phyloP scores from a whole-genome alignment of 305 asterid genomes.

The Fraxinus xanthoxyloides region DNA sequence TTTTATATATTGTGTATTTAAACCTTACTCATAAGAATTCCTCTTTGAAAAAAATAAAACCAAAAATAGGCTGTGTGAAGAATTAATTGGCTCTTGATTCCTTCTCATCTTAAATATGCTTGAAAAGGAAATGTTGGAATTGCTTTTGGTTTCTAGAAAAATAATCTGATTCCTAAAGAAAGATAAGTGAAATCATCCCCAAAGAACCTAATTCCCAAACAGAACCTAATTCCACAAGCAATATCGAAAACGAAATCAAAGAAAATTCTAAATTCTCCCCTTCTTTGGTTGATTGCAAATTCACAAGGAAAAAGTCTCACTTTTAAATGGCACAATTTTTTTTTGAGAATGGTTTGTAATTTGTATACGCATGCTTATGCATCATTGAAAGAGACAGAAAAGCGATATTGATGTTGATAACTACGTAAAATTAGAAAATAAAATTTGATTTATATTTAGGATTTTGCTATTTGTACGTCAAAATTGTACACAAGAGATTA shows the following conservation, averaged over 20 bases:
- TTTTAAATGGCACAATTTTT: neutral
- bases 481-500: too few relatives aligned
- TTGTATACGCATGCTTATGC: neutral
- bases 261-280: neutral
- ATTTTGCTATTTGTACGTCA: too few relatives aligned
- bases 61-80: neutral
- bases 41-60: neutral
- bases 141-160: neutral
- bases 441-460: neutral
- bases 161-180: slow-evolving; percentile 1
- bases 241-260: neutral
- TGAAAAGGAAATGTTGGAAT: neutral
- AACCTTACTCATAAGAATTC: neutral
- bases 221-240: slow-evolving; percentile 5
- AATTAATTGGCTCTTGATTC: neutral
- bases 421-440: neutral
- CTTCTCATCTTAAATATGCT: neutral
- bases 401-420: neutral
- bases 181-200: neutral
- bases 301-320: neutral
- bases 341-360: neutral
- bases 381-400: neutral
- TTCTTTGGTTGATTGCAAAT: neutral
- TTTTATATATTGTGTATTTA: neutral
- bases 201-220: slow-evolving; percentile 5